Conservation (phyloP, 257 asterid genomes). For the Fraxinus pennsylvanica region DNA sequence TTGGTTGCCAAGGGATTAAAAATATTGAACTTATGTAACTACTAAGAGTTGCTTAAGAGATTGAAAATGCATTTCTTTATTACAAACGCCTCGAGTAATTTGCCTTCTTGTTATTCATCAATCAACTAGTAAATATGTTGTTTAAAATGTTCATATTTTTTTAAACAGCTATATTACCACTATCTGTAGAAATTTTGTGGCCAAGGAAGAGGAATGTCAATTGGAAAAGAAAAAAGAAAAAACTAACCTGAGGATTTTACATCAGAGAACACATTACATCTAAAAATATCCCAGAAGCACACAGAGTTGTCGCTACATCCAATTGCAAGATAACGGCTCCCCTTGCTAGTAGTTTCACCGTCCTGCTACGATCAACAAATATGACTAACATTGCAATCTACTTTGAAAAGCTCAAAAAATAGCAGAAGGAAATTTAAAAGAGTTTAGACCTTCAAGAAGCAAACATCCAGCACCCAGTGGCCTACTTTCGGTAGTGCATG, state of each 20-base stretch:
- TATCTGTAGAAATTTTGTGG: conserved; percentile 1
- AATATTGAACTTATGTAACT: conserved; percentile 5
- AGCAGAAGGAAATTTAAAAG: neutral
- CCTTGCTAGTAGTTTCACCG: conserved; percentile 39
- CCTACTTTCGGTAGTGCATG: conserved; percentile 61
- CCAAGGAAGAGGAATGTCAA: conserved; percentile 7
- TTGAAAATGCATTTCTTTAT: neutral
- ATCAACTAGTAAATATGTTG: conserved; percentile 18
- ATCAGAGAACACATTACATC: conserved; percentile 44
- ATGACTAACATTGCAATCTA: conserved; percentile 11
- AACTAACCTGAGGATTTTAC: conserved; percentile 67
- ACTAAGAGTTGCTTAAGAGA: neutral
- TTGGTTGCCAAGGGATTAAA: neutral
- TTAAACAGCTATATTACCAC: conserved; percentile 1
- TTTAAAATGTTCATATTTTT: neutral
- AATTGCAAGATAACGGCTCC: conserved; percentile 52
- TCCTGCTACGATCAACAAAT: conserved; percentile 37
- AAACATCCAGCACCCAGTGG: conserved; percentile 91
- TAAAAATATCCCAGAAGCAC: conserved; percentile 65
- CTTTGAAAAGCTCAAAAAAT: neutral
- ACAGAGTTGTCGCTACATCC: conserved; percentile 88
- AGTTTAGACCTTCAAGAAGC: conserved; percentile 61
- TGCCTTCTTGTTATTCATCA: neutral
- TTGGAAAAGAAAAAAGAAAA: conserved; percentile 3
- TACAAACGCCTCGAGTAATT: conserved; percentile 1